These are phyloP conservation scores for Psilocybe cubensis DNA, from an alignment of 768 basidiomycete species.

Conservation along the genomic window DNA sequence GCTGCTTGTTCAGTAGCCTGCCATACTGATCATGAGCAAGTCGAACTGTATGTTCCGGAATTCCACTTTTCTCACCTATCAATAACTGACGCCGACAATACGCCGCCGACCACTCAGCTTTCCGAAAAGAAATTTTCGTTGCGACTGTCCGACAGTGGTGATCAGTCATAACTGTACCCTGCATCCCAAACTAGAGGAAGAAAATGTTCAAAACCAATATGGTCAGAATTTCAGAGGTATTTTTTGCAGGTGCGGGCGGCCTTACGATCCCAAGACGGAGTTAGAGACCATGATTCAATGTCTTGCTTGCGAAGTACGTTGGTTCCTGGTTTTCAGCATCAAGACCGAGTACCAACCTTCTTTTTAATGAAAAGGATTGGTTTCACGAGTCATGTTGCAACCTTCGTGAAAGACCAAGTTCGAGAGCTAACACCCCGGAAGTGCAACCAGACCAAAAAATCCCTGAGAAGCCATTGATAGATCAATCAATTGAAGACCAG, in stretches of 20 bases:
- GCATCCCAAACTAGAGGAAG: conserved; percentile 54
- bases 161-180: conserved; percentile 67
- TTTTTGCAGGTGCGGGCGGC: conserved; percentile 77
- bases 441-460: conserved; percentile 8
- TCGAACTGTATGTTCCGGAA: conserved; percentile 60
- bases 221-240: conserved; percentile 71
- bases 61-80: conserved; percentile 8
- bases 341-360: not conserved
- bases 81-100: conserved; percentile 16
- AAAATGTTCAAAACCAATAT: conserved; percentile 66
- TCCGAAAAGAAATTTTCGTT: conserved; percentile 81
- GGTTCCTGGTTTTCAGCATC: conserved; percentile 6
- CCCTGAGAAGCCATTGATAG: not conserved
- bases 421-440: conserved; percentile 45
- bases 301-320: conserved; percentile 77
- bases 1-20: conserved; percentile 87
- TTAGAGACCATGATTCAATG: conserved; percentile 90
- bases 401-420: conserved; percentile 65
- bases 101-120: conserved; percentile 45
- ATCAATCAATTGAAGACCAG: conserved; percentile 7
- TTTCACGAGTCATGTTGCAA: conserved; percentile 90
- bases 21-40: conserved; percentile 84
- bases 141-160: conserved; percentile 79
- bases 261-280: conserved; percentile 76
- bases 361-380: conserved; percentile 65